A percentile compares a stretch with the other conserved stretches of the same genome.
phyloP scores from a whole-genome alignment of 352 stramenopile genomes.

The Pseudoperonospora humuli region DNA sequence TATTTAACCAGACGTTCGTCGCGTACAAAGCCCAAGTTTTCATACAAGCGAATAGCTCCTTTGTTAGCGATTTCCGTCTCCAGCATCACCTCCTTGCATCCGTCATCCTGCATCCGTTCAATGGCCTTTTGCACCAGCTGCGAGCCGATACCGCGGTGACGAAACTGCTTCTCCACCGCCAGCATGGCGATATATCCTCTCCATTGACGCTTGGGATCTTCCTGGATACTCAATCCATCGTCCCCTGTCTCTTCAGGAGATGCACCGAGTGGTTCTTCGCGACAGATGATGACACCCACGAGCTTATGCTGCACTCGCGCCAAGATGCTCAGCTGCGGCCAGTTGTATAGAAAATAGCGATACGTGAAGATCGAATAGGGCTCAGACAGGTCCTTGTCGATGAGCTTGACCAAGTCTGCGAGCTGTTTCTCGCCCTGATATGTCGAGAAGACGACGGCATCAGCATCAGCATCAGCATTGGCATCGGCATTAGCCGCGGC shows the following conservation, averaged over 20 bases:
- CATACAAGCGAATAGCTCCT: constrained; percentile 88
- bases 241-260: constrained; percentile 39
- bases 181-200: constrained; percentile 94
- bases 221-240: constrained; percentile 10
- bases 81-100: constrained; percentile 87
- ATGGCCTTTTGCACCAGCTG: constrained; percentile 83
- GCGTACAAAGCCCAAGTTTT: constrained; percentile 90
- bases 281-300: constrained; percentile 89
- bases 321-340: constrained; percentile 88
- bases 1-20: constrained; percentile 91
- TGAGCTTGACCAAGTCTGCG: constrained; percentile 87
- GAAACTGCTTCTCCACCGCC: constrained; percentile 85
- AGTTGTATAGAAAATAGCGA: constrained; percentile 95
- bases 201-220: constrained; percentile 30
- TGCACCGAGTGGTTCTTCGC: constrained; percentile 77
- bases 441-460: constrained; percentile 47
- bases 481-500: not conserved
- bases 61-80: constrained; percentile 92
- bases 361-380: constrained; percentile 96
- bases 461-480: not conserved
- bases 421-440: constrained; percentile 88
- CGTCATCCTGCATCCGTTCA: constrained; percentile 74
- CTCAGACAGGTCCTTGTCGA: constrained; percentile 92
- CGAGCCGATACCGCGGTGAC: constrained; percentile 88
- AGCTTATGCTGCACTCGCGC: constrained; percentile 79